These are phyloP conservation scores for Taiozyma sp. DNA, from an alignment of 1,139 yeast species.

Conservation along the genomic window DNA sequence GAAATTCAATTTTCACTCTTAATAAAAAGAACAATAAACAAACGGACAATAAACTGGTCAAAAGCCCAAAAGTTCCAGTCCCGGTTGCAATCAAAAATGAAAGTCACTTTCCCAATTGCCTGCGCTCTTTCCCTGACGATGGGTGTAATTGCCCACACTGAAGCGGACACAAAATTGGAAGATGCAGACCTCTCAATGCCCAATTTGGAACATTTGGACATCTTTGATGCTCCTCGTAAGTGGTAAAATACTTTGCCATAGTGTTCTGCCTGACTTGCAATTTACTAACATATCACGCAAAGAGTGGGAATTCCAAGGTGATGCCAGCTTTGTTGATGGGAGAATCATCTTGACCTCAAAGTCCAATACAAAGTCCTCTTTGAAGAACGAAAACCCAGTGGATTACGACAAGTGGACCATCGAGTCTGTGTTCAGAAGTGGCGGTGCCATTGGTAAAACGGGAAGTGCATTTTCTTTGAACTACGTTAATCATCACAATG, in stretches of 20 bases:
- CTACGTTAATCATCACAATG: conserved; percentile 27
- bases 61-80: no score
- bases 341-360: conserved; percentile 40
- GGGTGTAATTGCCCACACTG: conserved; percentile 14
- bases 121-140: background rate
- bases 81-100: background rate
- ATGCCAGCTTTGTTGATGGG: conserved; percentile 33
- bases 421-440: conserved; percentile 56
- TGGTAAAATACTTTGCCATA: background rate
- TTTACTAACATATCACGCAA: conserved; percentile 5
- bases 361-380: conserved; percentile 35
- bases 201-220: conserved; percentile 27
- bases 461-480: conserved; percentile 25
- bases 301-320: conserved; percentile 32
- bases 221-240: conserved; percentile 18
- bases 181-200: conserved; percentile 32
- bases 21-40: background rate
- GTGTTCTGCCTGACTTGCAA: background rate
- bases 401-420: conserved; percentile 46
- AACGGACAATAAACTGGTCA: no score
- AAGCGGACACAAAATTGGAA: conserved; percentile 16
- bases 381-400: conserved; percentile 35
- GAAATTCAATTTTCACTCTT: background rate
- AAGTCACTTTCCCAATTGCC: background rate
- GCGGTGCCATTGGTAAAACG: conserved; percentile 40